phyloP scores from a whole-genome alignment of 139 green algal genomes.

The Chlorella ohadii region DNA sequence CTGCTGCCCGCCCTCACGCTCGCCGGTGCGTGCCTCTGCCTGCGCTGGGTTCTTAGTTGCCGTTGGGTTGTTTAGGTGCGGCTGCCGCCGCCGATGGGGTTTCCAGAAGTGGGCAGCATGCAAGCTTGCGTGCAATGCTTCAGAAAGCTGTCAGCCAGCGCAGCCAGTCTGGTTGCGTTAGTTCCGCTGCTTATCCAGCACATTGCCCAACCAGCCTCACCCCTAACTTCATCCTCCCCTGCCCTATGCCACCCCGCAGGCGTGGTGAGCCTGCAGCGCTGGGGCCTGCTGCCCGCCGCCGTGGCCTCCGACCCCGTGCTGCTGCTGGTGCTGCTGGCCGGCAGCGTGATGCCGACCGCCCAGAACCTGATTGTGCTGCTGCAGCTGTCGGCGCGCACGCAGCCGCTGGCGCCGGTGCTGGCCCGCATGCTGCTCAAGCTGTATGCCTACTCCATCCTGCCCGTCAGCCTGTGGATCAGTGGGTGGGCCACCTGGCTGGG shows the following conservation, averaged over 20 bases:
- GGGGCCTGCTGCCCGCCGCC: conserved; percentile 7
- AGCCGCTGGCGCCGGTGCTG: conserved; percentile 44
- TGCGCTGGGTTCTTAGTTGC: too few species aligned
- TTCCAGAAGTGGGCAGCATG: too few species aligned
- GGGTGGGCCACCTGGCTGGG: too few species aligned
- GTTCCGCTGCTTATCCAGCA: too few species aligned
- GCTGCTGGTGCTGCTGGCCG: conserved; percentile 45
- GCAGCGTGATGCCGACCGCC: conserved; percentile 63
- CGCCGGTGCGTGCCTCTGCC: neutral
- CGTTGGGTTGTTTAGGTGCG: too few species aligned
- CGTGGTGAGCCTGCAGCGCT: conserved; percentile 7
- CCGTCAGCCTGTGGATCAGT: neutral
- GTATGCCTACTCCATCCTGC: conserved; percentile 52
- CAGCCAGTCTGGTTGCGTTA: too few species aligned
- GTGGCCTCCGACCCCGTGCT: conserved; percentile 39
- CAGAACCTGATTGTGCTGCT: conserved; percentile 48
- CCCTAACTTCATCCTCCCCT: too few species aligned
- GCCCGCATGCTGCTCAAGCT: conserved; percentile 61
- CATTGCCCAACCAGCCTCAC: too few species aligned
- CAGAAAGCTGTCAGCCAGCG: too few species aligned
- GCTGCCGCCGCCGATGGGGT: too few species aligned
- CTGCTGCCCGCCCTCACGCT: conserved; percentile 46
- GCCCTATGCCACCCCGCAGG: too few species aligned
- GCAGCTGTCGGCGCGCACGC: conserved; percentile 53
- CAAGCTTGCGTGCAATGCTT: too few species aligned